Percentiles rank a stretch among this genome's conserved stretches.
Conservation (phyloP, 2,329 filamentous ascomycete genomes). For the Penicillium oxalicum region DNA sequence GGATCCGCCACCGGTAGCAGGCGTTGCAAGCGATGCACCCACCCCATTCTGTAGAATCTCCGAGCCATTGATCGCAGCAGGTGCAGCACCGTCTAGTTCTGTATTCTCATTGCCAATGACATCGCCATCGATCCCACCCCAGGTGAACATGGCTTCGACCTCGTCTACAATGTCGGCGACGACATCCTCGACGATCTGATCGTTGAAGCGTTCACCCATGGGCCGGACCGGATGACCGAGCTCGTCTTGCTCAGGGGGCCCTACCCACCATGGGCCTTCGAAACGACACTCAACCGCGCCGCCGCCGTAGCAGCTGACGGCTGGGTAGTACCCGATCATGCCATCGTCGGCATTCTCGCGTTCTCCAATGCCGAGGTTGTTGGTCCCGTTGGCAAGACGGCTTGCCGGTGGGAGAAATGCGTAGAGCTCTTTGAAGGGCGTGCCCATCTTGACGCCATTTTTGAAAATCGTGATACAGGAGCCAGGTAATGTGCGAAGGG, state of each 20-base stretch:
- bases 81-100: conserved; percentile 20
- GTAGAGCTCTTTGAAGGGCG: conserved; percentile 78
- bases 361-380: conserved; percentile 55
- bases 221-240: conserved; percentile 47
- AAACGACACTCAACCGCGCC: conserved; percentile 92
- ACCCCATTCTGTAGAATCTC: conserved; percentile 31
- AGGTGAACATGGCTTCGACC: conserved; percentile 69
- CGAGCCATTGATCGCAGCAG: conserved; percentile 27
- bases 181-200: conserved; percentile 92
- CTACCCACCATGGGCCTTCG: conserved; percentile 86
- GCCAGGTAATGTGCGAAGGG: conserved; percentile 79
- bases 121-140: conserved; percentile 33
- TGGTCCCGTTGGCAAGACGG: conserved; percentile 38
- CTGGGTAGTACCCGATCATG: conserved; percentile 91
- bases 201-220: conserved; percentile 73
- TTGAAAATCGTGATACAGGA: conserved; percentile 88
- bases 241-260: conserved; percentile 55
- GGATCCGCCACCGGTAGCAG: conserved; percentile 10
- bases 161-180: conserved; percentile 92
- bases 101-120: conserved; percentile 25
- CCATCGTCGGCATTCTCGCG: conserved; percentile 88
- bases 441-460: conserved; percentile 81
- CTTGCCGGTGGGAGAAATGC: conserved; percentile 90
- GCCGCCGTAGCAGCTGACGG: conserved; percentile 84
- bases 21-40: conserved; percentile 22